Evolutionary conservation across 2,329 filamentous ascomycete genomes (phyloP), one percentile per base, ranked within the genome.

Genomic region (Exophiala sideris): DNA sequence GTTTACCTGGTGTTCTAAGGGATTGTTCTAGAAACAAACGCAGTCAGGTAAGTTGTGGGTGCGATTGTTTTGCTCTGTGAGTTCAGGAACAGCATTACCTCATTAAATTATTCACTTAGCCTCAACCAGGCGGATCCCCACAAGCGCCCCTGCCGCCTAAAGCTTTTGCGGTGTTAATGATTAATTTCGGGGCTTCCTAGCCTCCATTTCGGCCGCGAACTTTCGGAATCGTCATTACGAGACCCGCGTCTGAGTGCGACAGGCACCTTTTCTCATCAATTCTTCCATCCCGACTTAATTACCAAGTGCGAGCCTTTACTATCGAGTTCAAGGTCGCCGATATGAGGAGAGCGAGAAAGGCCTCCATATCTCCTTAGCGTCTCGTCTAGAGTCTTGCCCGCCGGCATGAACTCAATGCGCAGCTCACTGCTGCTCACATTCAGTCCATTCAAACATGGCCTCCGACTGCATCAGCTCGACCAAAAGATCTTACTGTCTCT

Each of bases 361-460:
- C 50, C 24, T n/a, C 39, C 35, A 40, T 45, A 46, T 21, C 10
- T 21, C 48, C 16, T 41, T 53, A 33, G 50, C 24, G 3, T 24
- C 24, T 24, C 32, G 33, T 29, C 16, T 21, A 21, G 29, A 16
- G n/a, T 32, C 39, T 20, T 29, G 14, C 46, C 10, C 55, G 46
- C 47, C 57, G 50, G 58, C 56, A 63, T 61, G 54, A 62, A 61
- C 63, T 68, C 69, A 59, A 74, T 75, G 71, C 71, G 73, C 71
- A 68, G 70, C 66, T 67, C 71, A 53, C 66, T 68, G 64, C 65
- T 71, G 57, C 68, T 71, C 54, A 66, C 54, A 46, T 58, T 58
- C 54, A 57, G 54, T 53, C 56, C 52, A 38, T 59, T 58, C 38
- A 56, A 59, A 48, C 56, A 60, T 55, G 52, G 56, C 33, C 46